phyloP scores from a whole-genome alignment of 495 filamentous ascomycete species.

The Schizothecium vesticola region DNA sequence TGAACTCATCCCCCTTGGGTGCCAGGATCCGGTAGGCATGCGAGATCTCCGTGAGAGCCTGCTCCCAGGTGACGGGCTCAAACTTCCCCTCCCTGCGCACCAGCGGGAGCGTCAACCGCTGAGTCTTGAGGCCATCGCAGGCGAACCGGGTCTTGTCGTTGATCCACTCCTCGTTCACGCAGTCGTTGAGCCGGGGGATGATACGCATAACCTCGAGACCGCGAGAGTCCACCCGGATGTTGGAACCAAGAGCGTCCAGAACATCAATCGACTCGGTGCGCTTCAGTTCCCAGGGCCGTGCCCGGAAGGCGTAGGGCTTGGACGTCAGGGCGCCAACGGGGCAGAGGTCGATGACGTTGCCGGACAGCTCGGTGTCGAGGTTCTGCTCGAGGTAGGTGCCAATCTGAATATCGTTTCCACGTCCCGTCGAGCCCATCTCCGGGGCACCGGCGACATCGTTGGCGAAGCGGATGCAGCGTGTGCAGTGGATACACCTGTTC shows the following conservation, averaged over 20 bases:
- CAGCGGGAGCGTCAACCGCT: constrained; percentile 85
- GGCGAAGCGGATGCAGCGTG: constrained; percentile 92
- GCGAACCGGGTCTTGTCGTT: constrained; percentile 97
- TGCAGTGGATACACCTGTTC: constrained; percentile 99
- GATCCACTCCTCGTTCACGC: constrained; percentile 99
- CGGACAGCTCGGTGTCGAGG: constrained; percentile 88
- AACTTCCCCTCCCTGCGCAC: constrained; percentile 86
- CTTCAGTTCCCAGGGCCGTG: constrained; percentile 92
- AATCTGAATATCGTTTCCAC: constrained; percentile 96
- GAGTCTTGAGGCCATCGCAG: constrained; percentile 93
- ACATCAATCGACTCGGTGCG: constrained; percentile 93
- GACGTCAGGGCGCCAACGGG: constrained; percentile 94
- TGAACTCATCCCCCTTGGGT: constrained; percentile 87
- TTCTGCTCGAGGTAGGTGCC: constrained; percentile 93
- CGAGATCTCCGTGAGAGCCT: constrained; percentile 79
- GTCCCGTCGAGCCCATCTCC: constrained; percentile 86
- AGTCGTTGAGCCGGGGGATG: constrained; percentile 86
- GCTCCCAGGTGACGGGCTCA: constrained; percentile 86
- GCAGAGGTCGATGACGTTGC: constrained; percentile 96
- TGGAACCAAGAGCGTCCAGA: constrained; percentile 85
- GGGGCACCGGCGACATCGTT: constrained; percentile 96
- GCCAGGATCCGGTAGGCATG: constrained; percentile 68
- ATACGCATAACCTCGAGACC: constrained; percentile 97
- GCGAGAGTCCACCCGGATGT: constrained; percentile 85
- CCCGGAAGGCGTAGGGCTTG: constrained; percentile 96